Conservation (phyloP, 257 asterid genomes). For the Ehretia macrophylla region DNA sequence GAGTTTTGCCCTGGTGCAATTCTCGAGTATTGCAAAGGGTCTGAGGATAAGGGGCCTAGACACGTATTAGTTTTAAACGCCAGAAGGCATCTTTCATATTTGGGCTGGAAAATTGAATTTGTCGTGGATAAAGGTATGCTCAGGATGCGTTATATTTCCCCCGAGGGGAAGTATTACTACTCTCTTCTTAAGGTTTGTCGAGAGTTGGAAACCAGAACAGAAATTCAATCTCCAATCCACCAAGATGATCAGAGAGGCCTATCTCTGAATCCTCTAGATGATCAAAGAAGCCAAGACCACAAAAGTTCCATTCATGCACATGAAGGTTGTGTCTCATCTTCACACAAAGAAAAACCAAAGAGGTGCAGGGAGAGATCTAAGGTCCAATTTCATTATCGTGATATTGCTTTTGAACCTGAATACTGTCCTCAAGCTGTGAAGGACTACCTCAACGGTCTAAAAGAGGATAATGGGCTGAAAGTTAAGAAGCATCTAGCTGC, state of each 20-base stretch:
- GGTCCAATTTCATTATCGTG: constrained; percentile 9
- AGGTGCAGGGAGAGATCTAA: constrained; percentile 25
- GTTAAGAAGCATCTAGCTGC: constrained; percentile 62
- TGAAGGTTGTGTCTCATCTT: constrained; percentile 19
- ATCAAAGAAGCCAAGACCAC: neutral
- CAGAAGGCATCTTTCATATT: constrained; percentile 46
- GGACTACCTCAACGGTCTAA: constrained; percentile 22
- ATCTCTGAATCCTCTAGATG: neutral
- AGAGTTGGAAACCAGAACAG: constrained; percentile 26
- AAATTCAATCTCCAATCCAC: constrained; percentile 9
- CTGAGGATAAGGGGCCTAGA: neutral
- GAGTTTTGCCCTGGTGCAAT: constrained; percentile 44
- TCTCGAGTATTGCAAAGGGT: constrained; percentile 16
- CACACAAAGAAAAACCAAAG: constrained; percentile 21
- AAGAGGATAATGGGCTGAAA: constrained; percentile 11
- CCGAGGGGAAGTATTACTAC: constrained; percentile 29
- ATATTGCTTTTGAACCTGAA: constrained; percentile 29
- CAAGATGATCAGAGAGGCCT: constrained; percentile 4
- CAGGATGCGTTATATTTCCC: constrained; percentile 44
- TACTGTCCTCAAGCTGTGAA: constrained; percentile 57
- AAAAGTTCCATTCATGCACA: constrained; percentile 4
- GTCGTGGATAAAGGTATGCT: neutral
- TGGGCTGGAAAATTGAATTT: constrained; percentile 61
- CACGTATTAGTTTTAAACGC: constrained; percentile 1
- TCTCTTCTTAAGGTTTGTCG: constrained; percentile 38